phyloP scores from a whole-genome alignment of 176 grass and related monocot species.

The Carex pumila region DNA sequence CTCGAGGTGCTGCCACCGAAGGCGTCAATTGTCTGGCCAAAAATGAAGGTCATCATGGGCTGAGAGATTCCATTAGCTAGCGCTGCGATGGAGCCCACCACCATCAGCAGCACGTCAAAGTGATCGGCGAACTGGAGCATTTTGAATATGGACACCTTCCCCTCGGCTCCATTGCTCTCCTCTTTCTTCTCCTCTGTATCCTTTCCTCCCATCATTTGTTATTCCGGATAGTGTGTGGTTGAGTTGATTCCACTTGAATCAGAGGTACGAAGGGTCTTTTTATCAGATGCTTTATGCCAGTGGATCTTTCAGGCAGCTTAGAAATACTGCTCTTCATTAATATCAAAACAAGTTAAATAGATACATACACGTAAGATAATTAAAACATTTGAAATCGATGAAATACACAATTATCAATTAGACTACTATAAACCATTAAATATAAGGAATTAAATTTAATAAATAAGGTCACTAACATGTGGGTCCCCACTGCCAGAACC shows the following conservation, averaged over 20 bases:
- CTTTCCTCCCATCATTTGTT: neutral
- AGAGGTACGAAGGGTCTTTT: neutral
- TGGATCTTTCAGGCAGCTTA: no score
- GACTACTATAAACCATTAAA: no score
- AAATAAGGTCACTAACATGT: no score
- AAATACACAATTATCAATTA: no score
- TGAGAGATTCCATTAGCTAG: constrained; percentile 23
- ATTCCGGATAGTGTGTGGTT: neutral
- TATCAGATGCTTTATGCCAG: no score
- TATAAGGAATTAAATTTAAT: no score
- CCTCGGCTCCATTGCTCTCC: neutral
- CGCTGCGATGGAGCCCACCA: constrained; percentile 10
- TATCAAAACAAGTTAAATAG: no score
- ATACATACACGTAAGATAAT: no score
- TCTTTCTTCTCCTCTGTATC: neutral
- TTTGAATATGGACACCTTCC: constrained; percentile 8
- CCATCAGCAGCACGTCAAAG: constrained; percentile 21
- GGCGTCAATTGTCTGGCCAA: constrained; percentile 32
- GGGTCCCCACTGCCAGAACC: no score
- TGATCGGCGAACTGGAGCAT: constrained; percentile 34
- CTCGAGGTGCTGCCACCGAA: constrained; percentile 10
- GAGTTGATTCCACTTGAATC: neutral
- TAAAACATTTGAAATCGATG: no score
- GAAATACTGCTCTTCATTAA: no score
- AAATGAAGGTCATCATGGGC: constrained; percentile 33